These are phyloP conservation scores for Botryosphaeria dothidea DNA, from an alignment of 2,329 filamentous ascomycete species.

Conservation along the genomic window DNA sequence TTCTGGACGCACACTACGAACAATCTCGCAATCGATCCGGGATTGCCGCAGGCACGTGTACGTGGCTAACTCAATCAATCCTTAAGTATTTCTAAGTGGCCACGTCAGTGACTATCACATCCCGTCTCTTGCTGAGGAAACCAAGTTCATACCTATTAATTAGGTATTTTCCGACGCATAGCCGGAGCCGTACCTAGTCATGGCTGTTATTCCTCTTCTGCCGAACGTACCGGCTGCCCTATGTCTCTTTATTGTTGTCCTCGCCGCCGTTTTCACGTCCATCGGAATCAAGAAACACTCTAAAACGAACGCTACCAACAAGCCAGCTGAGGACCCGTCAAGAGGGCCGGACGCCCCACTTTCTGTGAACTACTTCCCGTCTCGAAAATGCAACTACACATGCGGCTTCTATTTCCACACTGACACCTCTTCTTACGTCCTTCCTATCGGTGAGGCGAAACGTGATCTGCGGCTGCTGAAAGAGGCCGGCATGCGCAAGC, in stretches of 20 bases:
- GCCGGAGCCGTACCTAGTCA: neutral
- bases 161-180: neutral
- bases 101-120: no score
- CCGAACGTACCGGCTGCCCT: neutral
- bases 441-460: constrained; percentile 44
- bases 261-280: neutral
- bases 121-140: neutral
- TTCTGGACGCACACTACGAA: no score
- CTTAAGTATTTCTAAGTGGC: no score
- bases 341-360: constrained; percentile 29
- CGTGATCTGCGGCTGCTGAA: constrained; percentile 48
- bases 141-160: neutral
- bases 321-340: neutral
- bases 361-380: constrained; percentile 52
- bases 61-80: neutral
- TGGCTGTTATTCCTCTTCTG: neutral
- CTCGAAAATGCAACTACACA: constrained; percentile 49
- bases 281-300: neutral
- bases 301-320: neutral
- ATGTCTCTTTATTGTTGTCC: neutral
- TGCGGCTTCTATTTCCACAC: constrained; percentile 63
- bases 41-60: neutral
- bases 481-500: constrained; percentile 55
- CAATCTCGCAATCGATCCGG: neutral
- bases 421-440: constrained; percentile 49